Conservation (phyloP, 2,329 filamentous ascomycete genomes). For the Pseudomassariella vexata region DNA sequence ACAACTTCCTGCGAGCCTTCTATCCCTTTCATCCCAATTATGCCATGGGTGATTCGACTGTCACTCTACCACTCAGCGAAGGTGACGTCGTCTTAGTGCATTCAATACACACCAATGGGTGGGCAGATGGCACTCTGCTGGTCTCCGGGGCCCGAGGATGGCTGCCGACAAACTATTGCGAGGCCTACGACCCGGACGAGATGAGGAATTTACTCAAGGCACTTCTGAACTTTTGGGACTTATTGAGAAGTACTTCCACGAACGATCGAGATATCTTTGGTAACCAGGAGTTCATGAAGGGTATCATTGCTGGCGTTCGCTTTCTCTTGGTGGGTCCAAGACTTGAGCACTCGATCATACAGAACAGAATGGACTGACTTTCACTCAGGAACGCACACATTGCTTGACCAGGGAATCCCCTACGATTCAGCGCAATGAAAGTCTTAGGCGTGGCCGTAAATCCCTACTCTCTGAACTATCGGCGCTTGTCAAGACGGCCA, state of each 20-base stretch:
- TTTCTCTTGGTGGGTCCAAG: slow-evolving; percentile 69
- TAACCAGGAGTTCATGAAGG: slow-evolving; percentile 90
- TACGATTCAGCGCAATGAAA: slow-evolving; percentile 69
- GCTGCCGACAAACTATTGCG: slow-evolving; percentile 98
- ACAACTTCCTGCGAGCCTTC: slow-evolving; percentile 91
- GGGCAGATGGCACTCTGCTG: slow-evolving; percentile 92
- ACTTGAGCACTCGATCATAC: slow-evolving; percentile 7
- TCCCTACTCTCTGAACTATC: slow-evolving; percentile 85
- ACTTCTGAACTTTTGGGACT: slow-evolving; percentile 86
- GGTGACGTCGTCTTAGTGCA: slow-evolving; percentile 93
- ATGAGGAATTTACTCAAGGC: slow-evolving; percentile 82
- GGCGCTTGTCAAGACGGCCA: slow-evolving; percentile 81
- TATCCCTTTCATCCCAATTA: slow-evolving; percentile 83
- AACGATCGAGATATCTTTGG: slow-evolving; percentile 75
- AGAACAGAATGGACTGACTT: slow-evolving; percentile 10
- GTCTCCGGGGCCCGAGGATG: slow-evolving; percentile 83
- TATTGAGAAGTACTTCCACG: slow-evolving; percentile 71
- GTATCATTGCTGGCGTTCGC: slow-evolving; percentile 87
- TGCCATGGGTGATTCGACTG: slow-evolving; percentile 73
- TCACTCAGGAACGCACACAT: slow-evolving; percentile 70
- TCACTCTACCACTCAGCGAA: slow-evolving; percentile 82
- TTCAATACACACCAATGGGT: slow-evolving; percentile 95
- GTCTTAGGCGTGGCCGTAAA: slow-evolving; percentile 75
- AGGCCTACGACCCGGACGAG: slow-evolving; percentile 83
- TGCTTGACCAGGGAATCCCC: slow-evolving; percentile 79